A percentile compares a stretch with the other conserved stretches of the same genome.
Evolutionary conservation across 768 basidiomycete genomes (phyloP).

Genomic region (Coprinopsis cinerea): DNA sequence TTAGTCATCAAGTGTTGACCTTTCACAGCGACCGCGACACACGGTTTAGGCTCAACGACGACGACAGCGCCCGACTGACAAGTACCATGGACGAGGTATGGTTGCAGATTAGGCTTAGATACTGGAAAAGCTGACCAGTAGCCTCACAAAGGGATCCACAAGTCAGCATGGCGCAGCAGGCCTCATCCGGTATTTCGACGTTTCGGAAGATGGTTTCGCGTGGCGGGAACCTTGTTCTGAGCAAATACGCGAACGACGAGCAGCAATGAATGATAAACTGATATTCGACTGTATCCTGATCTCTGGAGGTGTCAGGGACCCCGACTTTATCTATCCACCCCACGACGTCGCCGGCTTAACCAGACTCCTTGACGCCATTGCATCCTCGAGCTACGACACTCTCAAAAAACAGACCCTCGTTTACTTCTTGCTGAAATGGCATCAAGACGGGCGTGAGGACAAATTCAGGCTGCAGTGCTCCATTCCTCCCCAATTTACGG

Average conservation of each 20-base stretch:
- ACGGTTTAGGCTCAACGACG: not conserved
- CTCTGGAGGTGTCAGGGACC: conserved; percentile 53
- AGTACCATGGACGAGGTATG: not conserved
- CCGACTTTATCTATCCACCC: conserved; percentile 68
- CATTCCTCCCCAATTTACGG: conserved; percentile 71
- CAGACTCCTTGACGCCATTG: conserved; percentile 55
- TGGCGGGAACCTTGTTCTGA: conserved; percentile 49
- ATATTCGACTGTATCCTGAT: conserved; percentile 71
- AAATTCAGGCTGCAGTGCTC: conserved; percentile 45
- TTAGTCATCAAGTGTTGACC: not conserved
- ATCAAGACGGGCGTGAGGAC: conserved; percentile 55
- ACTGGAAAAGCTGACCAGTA: not conserved
- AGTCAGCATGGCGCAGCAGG: not conserved
- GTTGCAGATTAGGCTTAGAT: not conserved
- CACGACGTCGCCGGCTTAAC: conserved; percentile 45
- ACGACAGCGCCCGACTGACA: not conserved
- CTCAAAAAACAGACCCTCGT: conserved; percentile 78
- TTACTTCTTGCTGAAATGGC: conserved; percentile 80
- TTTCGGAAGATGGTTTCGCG: conserved; percentile 46
- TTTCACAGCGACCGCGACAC: not conserved
- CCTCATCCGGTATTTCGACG: conserved; percentile 42
- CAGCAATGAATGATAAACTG: conserved; percentile 53
- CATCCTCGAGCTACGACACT: conserved; percentile 56
- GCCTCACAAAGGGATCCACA: conserved; percentile 2
- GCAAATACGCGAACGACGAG: conserved; percentile 60